phyloP scores from a whole-genome alignment of 306 rosid species.

The Dicorynia guianensis region DNA sequence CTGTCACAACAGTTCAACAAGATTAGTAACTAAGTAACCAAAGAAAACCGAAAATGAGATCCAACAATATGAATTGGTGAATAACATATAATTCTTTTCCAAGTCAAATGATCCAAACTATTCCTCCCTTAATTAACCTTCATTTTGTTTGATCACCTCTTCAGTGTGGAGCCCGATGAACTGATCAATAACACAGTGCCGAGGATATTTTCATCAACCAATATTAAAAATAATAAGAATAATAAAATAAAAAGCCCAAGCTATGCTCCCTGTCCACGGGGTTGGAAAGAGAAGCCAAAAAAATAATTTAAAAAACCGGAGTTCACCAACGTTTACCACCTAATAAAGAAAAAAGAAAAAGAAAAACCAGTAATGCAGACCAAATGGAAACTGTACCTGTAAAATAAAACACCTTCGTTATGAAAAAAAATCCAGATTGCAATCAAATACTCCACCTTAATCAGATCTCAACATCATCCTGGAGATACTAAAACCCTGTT shows the following conservation, averaged over 20 bases:
- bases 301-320: conserved; percentile 40
- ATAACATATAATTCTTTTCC: conserved; percentile 1
- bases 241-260: conserved; percentile 15
- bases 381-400: conserved; percentile 40
- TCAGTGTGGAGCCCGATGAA: background rate
- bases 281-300: background rate
- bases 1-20: conserved; percentile 48
- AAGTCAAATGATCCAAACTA: conserved; percentile 18
- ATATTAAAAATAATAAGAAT: background rate
- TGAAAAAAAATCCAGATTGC: conserved; percentile 48
- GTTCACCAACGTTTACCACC: conserved; percentile 39
- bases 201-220: conserved; percentile 44
- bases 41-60: conserved; percentile 42
- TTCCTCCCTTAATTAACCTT: background rate
- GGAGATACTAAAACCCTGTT: conserved; percentile 33
- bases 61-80: conserved; percentile 22
- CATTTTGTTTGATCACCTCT: background rate
- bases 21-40: conserved; percentile 18
- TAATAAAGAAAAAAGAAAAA: background rate
- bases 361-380: conserved; percentile 44
- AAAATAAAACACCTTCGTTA: conserved; percentile 40
- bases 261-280: background rate
- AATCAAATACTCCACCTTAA: conserved; percentile 47
- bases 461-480: conserved; percentile 57
- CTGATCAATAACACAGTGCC: conserved; percentile 41